Percentiles rank a stretch among this genome's conserved stretches.
Conservation (phyloP, 352 stramenopile genomes). For the Phytophthora pini region DNA sequence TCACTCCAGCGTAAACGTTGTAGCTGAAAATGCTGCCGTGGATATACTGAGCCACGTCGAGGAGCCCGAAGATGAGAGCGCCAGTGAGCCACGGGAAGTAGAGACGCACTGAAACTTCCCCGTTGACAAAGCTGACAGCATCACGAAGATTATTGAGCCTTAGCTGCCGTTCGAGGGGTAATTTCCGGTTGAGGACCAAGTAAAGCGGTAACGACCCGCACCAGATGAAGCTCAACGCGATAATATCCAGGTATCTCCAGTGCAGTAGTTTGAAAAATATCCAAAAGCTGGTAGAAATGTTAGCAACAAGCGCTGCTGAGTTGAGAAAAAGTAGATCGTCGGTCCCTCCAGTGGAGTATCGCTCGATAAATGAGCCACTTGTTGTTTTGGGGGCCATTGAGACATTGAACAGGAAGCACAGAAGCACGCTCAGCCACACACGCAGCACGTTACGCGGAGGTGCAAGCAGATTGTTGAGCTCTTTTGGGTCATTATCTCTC, state of each 20-base stretch:
- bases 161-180: no score
- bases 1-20: slow-evolving; percentile 27
- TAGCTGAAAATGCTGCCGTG: slow-evolving; percentile 36
- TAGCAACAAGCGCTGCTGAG: neutral
- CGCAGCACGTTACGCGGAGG: slow-evolving; percentile 8
- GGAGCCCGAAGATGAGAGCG: slow-evolving; percentile 26
- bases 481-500: neutral
- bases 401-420: slow-evolving; percentile 12
- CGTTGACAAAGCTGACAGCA: neutral
- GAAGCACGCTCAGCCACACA: slow-evolving; percentile 1
- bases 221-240: slow-evolving; percentile 8
- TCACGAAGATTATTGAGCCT: neutral
- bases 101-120: slow-evolving; percentile 1
- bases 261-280: neutral
- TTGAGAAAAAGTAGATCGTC: slow-evolving; percentile 6
- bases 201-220: slow-evolving; percentile 16
- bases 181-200: slow-evolving; percentile 10
- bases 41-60: slow-evolving; percentile 35
- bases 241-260: neutral
- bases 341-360: slow-evolving; percentile 25
- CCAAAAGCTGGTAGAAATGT: slow-evolving; percentile 2
- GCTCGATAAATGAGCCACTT: slow-evolving; percentile 31
- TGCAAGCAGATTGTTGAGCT: slow-evolving; percentile 16
- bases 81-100: slow-evolving; percentile 45
- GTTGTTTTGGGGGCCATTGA: slow-evolving; percentile 13